phyloP scores from a whole-genome alignment of 371 early-diverging fungal genomes.

The Mucor saturninus region DNA sequence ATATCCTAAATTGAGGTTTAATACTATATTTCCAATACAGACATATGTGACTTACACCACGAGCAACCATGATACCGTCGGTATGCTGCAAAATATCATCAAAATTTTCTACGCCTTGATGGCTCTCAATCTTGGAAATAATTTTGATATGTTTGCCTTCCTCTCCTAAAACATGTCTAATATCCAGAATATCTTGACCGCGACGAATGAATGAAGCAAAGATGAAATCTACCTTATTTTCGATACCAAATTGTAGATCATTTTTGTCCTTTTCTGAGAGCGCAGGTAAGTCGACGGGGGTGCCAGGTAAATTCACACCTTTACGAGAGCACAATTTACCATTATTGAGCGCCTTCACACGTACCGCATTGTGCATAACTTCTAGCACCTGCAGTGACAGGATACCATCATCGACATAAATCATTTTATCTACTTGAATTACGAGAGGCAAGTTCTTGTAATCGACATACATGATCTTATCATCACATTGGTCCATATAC shows the following conservation, averaged over 20 bases:
- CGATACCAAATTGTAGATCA: slow-evolving; percentile 93
- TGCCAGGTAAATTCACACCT: slow-evolving; percentile 88
- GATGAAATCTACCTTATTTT: slow-evolving; percentile 93
- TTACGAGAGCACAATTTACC: slow-evolving; percentile 81
- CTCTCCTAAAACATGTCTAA: slow-evolving; percentile 78
- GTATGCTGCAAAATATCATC: slow-evolving; percentile 93
- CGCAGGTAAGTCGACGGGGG: slow-evolving; percentile 88
- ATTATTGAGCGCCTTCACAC: slow-evolving; percentile 65
- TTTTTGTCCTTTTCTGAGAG: slow-evolving; percentile 93
- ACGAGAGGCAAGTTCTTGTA: slow-evolving; percentile 87
- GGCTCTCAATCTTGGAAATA: slow-evolving; percentile 95
- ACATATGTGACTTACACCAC: slow-evolving; percentile 62
- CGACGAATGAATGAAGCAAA: slow-evolving; percentile 97
- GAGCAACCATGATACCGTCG: slow-evolving; percentile 99
- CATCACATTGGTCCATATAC: slow-evolving; percentile 68
- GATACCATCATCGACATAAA: slow-evolving; percentile 89
- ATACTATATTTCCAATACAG: background rate
- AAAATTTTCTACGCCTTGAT: slow-evolving; percentile 96
- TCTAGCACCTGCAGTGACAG: slow-evolving; percentile 61
- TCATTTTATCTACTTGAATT: slow-evolving; percentile 77
- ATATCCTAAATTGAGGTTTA: slow-evolving; percentile 65
- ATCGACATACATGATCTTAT: slow-evolving; percentile 81
- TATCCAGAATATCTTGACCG: slow-evolving; percentile 85
- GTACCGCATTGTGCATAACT: slow-evolving; percentile 57
- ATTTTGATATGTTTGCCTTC: slow-evolving; percentile 88